These are phyloP conservation scores for Physaria fendleri DNA, from an alignment of 345 rosid genomes.

Conservation along the genomic window DNA sequence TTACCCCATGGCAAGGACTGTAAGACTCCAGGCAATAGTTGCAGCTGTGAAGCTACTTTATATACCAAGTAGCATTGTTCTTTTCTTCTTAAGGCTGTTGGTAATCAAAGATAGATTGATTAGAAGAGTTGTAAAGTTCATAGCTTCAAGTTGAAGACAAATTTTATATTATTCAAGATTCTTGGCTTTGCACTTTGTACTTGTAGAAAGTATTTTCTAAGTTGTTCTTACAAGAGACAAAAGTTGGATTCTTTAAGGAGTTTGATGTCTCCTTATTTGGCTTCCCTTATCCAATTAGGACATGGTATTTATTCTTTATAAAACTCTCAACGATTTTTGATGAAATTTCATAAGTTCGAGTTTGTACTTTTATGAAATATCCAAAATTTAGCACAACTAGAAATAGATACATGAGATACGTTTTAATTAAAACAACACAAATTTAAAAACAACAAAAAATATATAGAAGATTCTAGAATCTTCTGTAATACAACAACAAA, in stretches of 20 bases:
- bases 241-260: constrained; percentile 30
- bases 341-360: too few species aligned
- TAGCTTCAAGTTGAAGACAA: constrained; percentile 61
- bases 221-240: constrained; percentile 28
- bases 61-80: constrained; percentile 41
- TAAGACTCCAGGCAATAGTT: constrained; percentile 84
- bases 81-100: constrained; percentile 72
- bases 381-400: too few species aligned
- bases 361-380: too few species aligned
- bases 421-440: too few species aligned
- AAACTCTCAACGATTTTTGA: too few species aligned
- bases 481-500: too few species aligned
- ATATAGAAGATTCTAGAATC: too few species aligned
- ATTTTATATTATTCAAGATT: constrained; percentile 7
- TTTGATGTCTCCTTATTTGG: constrained; percentile 15
- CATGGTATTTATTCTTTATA: constrained; percentile 20
- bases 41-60: constrained; percentile 42
- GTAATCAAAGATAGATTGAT: constrained; percentile 21
- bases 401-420: too few species aligned
- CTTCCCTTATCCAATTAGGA: constrained; percentile 19
- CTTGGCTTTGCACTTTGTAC: constrained; percentile 35
- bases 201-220: constrained; percentile 20
- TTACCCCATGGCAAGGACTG: constrained; percentile 93
- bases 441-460: too few species aligned
- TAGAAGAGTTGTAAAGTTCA: constrained; percentile 55